Evolutionary conservation across 2,329 filamentous ascomycete species (phyloP), one percentile per base, ranked within the genome.

Genomic region (Hypoxylon sp.): DNA sequence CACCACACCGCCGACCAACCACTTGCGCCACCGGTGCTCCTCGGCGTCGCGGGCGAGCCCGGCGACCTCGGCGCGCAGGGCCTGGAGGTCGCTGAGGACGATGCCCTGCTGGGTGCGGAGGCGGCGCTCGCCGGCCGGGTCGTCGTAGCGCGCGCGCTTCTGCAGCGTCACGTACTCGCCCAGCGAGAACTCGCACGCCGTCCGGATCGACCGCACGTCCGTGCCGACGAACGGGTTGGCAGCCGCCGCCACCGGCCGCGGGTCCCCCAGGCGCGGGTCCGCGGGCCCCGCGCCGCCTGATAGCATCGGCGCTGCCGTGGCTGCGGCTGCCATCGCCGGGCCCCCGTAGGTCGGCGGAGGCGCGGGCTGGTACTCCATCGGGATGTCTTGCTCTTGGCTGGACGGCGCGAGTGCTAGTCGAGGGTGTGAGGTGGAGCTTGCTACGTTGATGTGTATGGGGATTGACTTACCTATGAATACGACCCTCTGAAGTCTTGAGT

Each of bases 1-100:
- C 81, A 83, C 69, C 13, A 80, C 66, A 0, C 80, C 81, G 3
- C 83, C 82, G 1, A 84, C 67, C 11, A 84, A 64, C 78, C 81
- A 83, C 60, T 76, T 76, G 42, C 81, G 75, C 81, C 82, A 84
- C 29, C 83, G 76, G 40, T 79, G 76, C 27, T 73, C 72, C 69
- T 84, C 80, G 0, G 77, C 79, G 9, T 69, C 71, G 62, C 75
- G 79, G 27, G 75, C 74, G 38, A 83, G 64, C 2, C 70, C 71
- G 3, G 75, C 71, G 2, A 85, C 75, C 58, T 81, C 75, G 18
- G 72, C 70, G 17, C 80, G 73, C 61, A 85, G 67, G 0, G 66
- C 69, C 35, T 72, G 74, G 58, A 86, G 64, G 48, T 83, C 79
- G 15, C 70, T 71, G 8, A 81, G 60, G n/a, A 79, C 74, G 6